Conservation (phyloP, 306 rosid species). For the Mucuna pruriens region DNA sequence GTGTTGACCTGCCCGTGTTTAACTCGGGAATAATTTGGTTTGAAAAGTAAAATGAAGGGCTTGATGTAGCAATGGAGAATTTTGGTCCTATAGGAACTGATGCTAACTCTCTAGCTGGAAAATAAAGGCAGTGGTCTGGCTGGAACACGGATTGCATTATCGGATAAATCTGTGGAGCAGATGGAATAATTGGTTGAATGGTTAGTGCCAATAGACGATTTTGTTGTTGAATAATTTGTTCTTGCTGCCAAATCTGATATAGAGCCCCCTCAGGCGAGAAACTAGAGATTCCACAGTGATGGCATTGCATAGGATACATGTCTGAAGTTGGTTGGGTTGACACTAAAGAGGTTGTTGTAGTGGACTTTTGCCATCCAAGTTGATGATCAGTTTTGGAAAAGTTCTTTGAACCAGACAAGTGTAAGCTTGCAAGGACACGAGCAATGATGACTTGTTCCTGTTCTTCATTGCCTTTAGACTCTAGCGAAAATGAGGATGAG, state of each 20-base stretch:
- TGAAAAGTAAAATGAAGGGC: constrained; percentile 60
- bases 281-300: constrained; percentile 54
- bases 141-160: constrained; percentile 66
- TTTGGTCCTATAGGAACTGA: constrained; percentile 57
- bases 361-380: constrained; percentile 42
- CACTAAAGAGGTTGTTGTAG: constrained; percentile 38
- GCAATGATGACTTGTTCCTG: constrained; percentile 75
- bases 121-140: constrained; percentile 60
- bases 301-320: constrained; percentile 54
- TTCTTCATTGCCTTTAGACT: constrained; percentile 60
- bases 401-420: constrained; percentile 43
- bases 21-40: constrained; percentile 52
- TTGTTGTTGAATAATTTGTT: constrained; percentile 67
- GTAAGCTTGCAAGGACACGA: constrained; percentile 61
- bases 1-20: constrained; percentile 59
- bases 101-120: constrained; percentile 58
- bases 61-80: constrained; percentile 54
- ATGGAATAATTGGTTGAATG: constrained; percentile 55
- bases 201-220: constrained; percentile 58
- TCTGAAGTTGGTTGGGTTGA: constrained; percentile 47
- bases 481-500: constrained; percentile 45
- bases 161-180: constrained; percentile 62
- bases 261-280: constrained; percentile 60
- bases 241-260: constrained; percentile 83
- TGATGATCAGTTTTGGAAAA: constrained; percentile 42